Evolutionary conservation across 2,329 filamentous ascomycete species (phyloP).

Genomic region (Exophiala viscosa): DNA sequence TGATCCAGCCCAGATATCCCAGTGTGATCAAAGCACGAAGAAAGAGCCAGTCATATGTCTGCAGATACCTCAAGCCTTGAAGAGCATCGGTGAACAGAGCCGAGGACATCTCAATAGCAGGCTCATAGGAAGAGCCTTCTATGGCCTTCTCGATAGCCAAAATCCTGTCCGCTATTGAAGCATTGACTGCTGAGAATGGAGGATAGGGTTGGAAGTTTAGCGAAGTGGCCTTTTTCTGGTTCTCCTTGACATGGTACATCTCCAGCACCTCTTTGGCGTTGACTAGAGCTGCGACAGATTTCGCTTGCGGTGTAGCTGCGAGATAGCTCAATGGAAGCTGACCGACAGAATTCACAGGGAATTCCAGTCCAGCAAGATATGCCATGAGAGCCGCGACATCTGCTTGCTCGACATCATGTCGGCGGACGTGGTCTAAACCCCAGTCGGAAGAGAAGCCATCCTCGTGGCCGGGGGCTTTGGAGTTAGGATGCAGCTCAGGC

Average conservation of each 20-base stretch:
- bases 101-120: constrained; percentile 75
- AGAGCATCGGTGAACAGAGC: constrained; percentile 73
- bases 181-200: constrained; percentile 61
- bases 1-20: constrained; percentile 94
- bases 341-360: constrained; percentile 93
- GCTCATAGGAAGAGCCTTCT: constrained; percentile 60
- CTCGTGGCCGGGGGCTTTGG: constrained; percentile 74
- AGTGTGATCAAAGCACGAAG: constrained; percentile 80
- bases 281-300: constrained; percentile 76
- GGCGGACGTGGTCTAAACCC: constrained; percentile 72
- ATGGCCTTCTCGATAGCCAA: constrained; percentile 67
- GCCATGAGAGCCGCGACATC: constrained; percentile 96
- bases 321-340: constrained; percentile 83
- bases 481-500: constrained; percentile 57
- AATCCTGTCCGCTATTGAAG: constrained; percentile 64
- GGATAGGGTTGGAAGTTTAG: constrained; percentile 74
- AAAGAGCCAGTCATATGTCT: constrained; percentile 99
- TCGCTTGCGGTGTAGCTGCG: constrained; percentile 66
- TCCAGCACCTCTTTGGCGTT: constrained; percentile 87
- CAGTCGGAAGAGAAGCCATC: constrained; percentile 84
- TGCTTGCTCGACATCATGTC: constrained; percentile 89
- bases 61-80: constrained; percentile 83
- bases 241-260: constrained; percentile 94
- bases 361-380: constrained; percentile 80
- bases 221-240: constrained; percentile 70